phyloP scores from a whole-genome alignment of 352 stramenopile species.

The Globisporangium splendens region DNA sequence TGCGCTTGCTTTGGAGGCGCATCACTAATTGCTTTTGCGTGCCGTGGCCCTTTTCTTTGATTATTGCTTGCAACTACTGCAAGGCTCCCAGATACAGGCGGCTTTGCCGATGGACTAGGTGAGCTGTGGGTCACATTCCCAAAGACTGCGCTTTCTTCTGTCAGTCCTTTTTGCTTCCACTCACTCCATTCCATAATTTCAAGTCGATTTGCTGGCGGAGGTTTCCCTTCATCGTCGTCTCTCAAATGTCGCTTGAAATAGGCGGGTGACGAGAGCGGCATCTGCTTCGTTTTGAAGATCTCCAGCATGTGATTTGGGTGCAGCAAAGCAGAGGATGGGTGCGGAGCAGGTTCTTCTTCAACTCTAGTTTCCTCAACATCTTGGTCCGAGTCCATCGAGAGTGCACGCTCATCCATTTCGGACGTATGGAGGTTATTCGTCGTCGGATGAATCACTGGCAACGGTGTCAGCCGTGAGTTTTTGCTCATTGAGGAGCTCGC shows the following conservation, averaged over 20 bases:
- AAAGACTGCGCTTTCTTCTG: slow-evolving; percentile 7
- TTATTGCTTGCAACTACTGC: neutral
- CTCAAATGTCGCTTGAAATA: slow-evolving; percentile 56
- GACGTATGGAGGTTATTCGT: neutral
- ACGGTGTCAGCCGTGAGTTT: neutral
- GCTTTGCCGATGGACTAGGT: neutral
- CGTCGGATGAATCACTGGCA: slow-evolving; percentile 10
- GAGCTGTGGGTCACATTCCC: slow-evolving; percentile 1
- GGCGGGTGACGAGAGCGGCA: slow-evolving; percentile 52
- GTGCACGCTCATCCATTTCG: neutral
- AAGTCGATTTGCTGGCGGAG: slow-evolving; percentile 20
- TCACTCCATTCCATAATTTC: slow-evolving; percentile 35
- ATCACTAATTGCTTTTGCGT: neutral
- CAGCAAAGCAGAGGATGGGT: slow-evolving; percentile 28
- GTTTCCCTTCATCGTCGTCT: slow-evolving; percentile 14
- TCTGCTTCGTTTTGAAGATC: slow-evolving; percentile 59
- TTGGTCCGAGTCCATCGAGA: no score
- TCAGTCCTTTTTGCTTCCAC: slow-evolving; percentile 26
- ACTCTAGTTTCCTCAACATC: neutral
- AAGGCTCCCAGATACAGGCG: neutral
- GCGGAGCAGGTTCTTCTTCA: neutral
- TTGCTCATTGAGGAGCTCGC: slow-evolving; percentile 7
- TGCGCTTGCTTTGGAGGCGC: neutral
- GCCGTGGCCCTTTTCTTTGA: neutral
- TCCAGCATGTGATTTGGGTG: slow-evolving; percentile 64